phyloP scores from a whole-genome alignment of 2,329 filamentous ascomycete species.

The Ophiostoma sp. region DNA sequence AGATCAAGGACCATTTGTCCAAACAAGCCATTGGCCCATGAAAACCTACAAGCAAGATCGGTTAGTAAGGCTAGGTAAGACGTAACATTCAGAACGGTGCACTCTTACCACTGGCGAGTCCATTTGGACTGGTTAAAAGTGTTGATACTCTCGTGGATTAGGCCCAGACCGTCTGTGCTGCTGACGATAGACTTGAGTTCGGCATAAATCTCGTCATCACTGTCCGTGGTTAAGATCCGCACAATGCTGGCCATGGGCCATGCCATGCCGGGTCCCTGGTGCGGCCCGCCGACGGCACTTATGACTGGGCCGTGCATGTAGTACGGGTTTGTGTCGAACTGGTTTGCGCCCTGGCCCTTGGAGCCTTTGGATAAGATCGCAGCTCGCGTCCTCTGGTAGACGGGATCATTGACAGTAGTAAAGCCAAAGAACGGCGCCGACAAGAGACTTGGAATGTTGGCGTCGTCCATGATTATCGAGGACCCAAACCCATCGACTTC shows the following conservation, averaged over 20 bases:
- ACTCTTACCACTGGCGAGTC: conserved; percentile 37
- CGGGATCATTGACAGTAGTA: conserved; percentile 49
- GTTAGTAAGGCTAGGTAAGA: not conserved
- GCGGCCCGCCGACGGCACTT: conserved; percentile 49
- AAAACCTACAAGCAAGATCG: conserved; percentile 50
- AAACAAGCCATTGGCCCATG: conserved; percentile 85
- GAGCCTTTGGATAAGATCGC: conserved; percentile 52
- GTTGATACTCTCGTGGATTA: conserved; percentile 77
- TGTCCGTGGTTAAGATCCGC: conserved; percentile 69
- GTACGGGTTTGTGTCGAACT: conserved; percentile 62
- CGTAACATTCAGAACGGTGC: not conserved
- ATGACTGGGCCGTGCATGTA: conserved; percentile 53
- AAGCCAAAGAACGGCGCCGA: conserved; percentile 59
- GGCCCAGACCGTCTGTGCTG: conserved; percentile 64
- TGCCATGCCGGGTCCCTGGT: conserved; percentile 60
- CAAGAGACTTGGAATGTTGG: conserved; percentile 60
- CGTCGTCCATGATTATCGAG: conserved; percentile 59
- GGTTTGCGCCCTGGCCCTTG: not conserved
- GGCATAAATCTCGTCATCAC: conserved; percentile 67
- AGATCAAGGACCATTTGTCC: conserved; percentile 77
- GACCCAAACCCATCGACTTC: conserved; percentile 67
- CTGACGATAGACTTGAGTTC: conserved; percentile 61
- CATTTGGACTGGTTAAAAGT: conserved; percentile 50
- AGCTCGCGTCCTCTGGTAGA: conserved; percentile 68
- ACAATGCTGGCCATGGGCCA: conserved; percentile 87